Conservation (phyloP, 75 land plant genomes). For the Selaginella moellendorffii region DNA sequence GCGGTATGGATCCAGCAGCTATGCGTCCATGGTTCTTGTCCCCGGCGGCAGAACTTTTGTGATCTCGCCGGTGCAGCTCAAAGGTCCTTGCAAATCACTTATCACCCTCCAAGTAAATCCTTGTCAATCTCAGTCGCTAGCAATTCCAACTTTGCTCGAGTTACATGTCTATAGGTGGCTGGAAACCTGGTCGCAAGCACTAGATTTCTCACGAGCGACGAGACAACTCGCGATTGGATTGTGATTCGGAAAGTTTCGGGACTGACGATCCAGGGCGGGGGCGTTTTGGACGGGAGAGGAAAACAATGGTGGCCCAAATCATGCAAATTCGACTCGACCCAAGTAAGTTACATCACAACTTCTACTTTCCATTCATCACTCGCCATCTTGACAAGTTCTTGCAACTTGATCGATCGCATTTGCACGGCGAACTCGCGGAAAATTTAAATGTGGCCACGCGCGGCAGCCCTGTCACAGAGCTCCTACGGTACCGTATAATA, state of each 20-base stretch:
- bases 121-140: neutral
- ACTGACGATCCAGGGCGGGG: neutral
- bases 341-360: neutral
- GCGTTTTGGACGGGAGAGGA: neutral
- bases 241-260: neutral
- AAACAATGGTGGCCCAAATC: neutral
- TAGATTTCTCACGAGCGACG: neutral
- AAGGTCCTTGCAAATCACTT: too few relatives aligned
- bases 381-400: neutral
- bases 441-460: neutral
- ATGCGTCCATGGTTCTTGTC: neutral
- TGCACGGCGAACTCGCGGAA: too few relatives aligned
- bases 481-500: neutral
- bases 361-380: neutral
- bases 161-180: neutral
- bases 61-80: neutral
- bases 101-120: too few relatives aligned
- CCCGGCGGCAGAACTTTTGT: neutral
- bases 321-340: neutral
- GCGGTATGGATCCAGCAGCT: too few relatives aligned
- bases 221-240: neutral
- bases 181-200: neutral
- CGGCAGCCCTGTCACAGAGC: neutral
- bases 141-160: neutral
- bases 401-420: neutral